phyloP scores from a whole-genome alignment of 2,329 filamentous ascomycete genomes.

The Exophiala sideris region DNA sequence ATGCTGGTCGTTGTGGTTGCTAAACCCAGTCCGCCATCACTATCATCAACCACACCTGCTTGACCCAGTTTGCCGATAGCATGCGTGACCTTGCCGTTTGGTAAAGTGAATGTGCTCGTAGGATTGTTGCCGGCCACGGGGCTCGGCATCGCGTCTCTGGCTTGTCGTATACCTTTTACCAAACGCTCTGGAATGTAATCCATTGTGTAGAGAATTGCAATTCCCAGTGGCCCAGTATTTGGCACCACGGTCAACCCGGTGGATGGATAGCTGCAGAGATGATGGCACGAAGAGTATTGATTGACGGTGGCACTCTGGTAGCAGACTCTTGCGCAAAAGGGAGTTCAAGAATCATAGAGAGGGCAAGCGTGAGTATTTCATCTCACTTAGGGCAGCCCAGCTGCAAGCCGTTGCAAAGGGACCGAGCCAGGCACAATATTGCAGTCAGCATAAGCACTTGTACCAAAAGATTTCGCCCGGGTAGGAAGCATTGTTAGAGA shows the following conservation, averaged over 20 bases:
- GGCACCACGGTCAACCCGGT: too few relatives aligned
- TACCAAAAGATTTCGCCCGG: conserved; percentile 8
- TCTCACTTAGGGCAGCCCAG: background rate
- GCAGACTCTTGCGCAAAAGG: conserved; percentile 3
- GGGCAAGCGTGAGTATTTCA: background rate
- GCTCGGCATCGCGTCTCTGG: conserved; percentile 6
- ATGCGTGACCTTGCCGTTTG: conserved; percentile 14
- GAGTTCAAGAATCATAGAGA: background rate
- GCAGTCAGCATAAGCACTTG: conserved; percentile 22
- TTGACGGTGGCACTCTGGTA: background rate
- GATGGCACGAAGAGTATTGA: background rate
- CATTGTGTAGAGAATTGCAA: conserved; percentile 3
- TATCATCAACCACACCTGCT: conserved; percentile 17
- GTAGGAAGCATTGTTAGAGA: background rate
- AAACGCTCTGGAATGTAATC: conserved; percentile 12
- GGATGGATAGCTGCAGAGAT: too few relatives aligned
- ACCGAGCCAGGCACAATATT: background rate
- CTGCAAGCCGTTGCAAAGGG: background rate
- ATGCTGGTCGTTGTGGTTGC: conserved; percentile 8
- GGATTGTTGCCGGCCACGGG: background rate
- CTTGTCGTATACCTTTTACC: conserved; percentile 3
- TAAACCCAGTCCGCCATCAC: conserved; percentile 1
- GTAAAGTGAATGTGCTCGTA: conserved; percentile 5
- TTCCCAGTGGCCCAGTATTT: background rate
- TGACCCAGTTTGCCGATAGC: conserved; percentile 15